Evolutionary conservation across 192 early-diverging fungal species (phyloP), one percentile per base, ranked within the genome.

Genomic region (Coemansia sp.): DNA sequence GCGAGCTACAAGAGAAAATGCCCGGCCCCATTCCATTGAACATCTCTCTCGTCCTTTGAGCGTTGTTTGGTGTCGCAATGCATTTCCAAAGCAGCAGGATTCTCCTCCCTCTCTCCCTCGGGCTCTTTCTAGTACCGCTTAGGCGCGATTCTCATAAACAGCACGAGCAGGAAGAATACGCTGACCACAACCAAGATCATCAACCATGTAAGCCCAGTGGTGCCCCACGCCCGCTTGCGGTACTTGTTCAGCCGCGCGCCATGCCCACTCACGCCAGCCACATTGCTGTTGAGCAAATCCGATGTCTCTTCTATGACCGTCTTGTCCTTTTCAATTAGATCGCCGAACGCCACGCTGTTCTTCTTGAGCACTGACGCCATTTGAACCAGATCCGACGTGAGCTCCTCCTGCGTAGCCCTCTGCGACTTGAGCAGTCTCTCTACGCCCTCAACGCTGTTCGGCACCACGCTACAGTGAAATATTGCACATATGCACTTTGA

Each of bases 141-240:
- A n/a, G 81, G 81, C 57, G 81, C 81, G 11, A 83, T 60, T 12
- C 70, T 62, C 65, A 83, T 83, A 38, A 83, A 83, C 64, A 83
- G 46, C 29, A 83, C 76, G 25, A 83, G 67, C 47, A 75, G 65
- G 36, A 83, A 78, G 47, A 83, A 78, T 54, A 78, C 76, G 11
- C 63, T 46, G 24, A 83, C 73, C 22, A 78, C 81, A 10, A 78
- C 65, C 35, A 74, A 65, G 45, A 83, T 65, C 45, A 63, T 59
- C 62, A 74, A 47, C 81, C 76, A 78, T 8, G 81, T 83, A 61
- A 83, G 47, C 17, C 81, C 81, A 6, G 81, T 78, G 22, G 81
- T 83, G 53, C 76, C 81, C 81, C 81, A 83, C 25, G 81, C 68
- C 27, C 70, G 75, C 69, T 74, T 75, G 64, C 81, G 81, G 73